These are phyloP conservation scores for Nigrograna mackinnonii DNA, from an alignment of 2,329 filamentous ascomycete genomes.

Conservation along the genomic window DNA sequence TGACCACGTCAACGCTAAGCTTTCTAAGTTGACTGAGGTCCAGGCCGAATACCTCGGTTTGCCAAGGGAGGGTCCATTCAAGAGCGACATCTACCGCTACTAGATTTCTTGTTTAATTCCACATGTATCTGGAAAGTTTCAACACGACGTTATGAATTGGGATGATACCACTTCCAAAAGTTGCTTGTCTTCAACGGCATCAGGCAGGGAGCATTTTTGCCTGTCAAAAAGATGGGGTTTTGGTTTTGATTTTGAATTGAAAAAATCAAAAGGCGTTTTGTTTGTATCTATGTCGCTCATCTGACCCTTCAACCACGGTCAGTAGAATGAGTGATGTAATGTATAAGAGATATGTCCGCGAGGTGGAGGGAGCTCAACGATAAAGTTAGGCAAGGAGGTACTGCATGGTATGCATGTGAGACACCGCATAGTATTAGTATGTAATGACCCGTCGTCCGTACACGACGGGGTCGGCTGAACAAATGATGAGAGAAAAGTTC, in stretches of 20 bases:
- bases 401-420: no score
- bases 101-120: conserved; percentile 37
- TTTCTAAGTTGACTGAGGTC: conserved; percentile 79
- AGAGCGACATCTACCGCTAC: conserved; percentile 80
- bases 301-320: conserved; percentile 44
- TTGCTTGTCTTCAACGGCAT: conserved; percentile 68
- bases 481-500: no score
- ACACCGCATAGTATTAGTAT: no score
- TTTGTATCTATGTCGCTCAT: conserved; percentile 26
- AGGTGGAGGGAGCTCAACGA: conserved; percentile 5
- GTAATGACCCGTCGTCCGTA: conserved; percentile 19
- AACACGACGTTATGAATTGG: conserved; percentile 63
- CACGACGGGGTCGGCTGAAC: no score
- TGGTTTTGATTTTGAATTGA: conserved; percentile 26
- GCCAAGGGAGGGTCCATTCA: conserved; percentile 86
- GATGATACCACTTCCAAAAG: conserved; percentile 59
- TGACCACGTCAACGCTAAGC: conserved; percentile 90
- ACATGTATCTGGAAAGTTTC: conserved; percentile 40
- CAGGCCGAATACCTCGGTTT: conserved; percentile 97
- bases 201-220: conserved; percentile 26
- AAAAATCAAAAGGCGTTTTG: conserved; percentile 36
- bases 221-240: conserved; percentile 30
- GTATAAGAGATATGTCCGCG: conserved; percentile 27
- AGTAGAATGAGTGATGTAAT: conserved; percentile 29
- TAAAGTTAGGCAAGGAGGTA: no score